phyloP scores from a whole-genome alignment of 192 early-diverging fungal genomes.

The Coemansia sp. region DNA sequence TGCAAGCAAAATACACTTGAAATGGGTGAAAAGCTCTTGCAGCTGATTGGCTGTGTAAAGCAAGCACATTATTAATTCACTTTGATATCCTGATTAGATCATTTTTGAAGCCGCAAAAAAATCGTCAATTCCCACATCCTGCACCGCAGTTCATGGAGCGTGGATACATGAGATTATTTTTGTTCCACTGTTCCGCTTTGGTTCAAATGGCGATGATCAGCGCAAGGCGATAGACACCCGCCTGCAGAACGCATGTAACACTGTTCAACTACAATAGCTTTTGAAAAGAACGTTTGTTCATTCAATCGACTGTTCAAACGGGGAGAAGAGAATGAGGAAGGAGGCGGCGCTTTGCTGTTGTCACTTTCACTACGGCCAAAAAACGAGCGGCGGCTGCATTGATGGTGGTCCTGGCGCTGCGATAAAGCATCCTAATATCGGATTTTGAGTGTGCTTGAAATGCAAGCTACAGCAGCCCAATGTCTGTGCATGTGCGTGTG shows the following conservation, averaged over 20 bases:
- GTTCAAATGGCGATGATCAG: background rate
- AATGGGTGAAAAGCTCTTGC: background rate
- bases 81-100: too few relatives aligned
- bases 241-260: conserved; percentile 2
- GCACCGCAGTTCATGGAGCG: background rate
- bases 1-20: background rate
- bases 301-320: too few relatives aligned
- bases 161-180: background rate
- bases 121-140: too few relatives aligned
- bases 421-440: background rate
- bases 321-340: too few relatives aligned
- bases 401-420: background rate
- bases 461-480: background rate
- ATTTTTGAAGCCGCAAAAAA: too few relatives aligned
- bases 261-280: background rate
- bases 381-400: too few relatives aligned
- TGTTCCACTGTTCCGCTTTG: background rate
- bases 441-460: background rate
- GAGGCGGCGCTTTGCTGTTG: too few relatives aligned
- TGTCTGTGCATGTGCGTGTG: background rate
- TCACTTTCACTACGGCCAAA: background rate
- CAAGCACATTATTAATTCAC: too few relatives aligned
- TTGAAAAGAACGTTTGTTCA: too few relatives aligned
- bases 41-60: too few relatives aligned
- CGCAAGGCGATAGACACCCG: background rate